phyloP scores from a whole-genome alignment of 352 stramenopile species.

The Globisporangium viniferum region DNA sequence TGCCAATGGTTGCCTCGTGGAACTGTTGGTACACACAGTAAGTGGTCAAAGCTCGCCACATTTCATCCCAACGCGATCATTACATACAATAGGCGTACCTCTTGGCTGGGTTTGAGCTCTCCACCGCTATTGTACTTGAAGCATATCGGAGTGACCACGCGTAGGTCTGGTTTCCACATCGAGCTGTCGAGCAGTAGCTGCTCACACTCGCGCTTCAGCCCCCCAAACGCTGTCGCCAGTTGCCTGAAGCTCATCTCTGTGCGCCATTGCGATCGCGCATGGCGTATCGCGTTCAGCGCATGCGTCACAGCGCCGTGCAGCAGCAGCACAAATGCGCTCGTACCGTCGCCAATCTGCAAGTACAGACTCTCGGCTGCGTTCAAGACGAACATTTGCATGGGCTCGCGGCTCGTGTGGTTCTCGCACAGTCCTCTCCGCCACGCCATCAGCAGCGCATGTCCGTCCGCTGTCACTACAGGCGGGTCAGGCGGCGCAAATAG shows the following conservation, averaged over 20 bases:
- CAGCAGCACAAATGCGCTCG: constrained; percentile 58
- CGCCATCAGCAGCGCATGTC: constrained; percentile 43
- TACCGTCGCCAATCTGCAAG: constrained; percentile 46
- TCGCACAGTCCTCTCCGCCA: constrained; percentile 30
- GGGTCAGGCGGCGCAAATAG: constrained; percentile 58
- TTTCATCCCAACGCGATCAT: not conserved
- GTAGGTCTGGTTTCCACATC: not conserved
- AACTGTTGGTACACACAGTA: constrained; percentile 24
- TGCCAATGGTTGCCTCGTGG: constrained; percentile 12
- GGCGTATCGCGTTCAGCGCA: constrained; percentile 9
- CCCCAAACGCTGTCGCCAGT: constrained; percentile 35
- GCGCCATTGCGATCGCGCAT: not conserved
- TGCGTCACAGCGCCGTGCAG: constrained; percentile 30
- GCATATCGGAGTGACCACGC: not conserved
- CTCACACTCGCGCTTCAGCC: constrained; percentile 37
- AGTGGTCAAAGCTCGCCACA: not conserved
- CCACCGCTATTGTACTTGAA: not conserved
- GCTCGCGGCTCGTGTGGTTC: not conserved
- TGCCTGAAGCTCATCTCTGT: not conserved
- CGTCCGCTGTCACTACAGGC: constrained; percentile 53
- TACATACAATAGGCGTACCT: constrained; percentile 1
- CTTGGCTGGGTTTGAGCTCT: constrained; percentile 19
- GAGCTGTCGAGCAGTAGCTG: not conserved
- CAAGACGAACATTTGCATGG: constrained; percentile 45
- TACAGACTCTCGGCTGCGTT: constrained; percentile 48